Evolutionary conservation across 1,284 basidiomycete species (phyloP), one percentile per base, ranked within the genome.

Genomic region (Melampsora larici-populina): DNA sequence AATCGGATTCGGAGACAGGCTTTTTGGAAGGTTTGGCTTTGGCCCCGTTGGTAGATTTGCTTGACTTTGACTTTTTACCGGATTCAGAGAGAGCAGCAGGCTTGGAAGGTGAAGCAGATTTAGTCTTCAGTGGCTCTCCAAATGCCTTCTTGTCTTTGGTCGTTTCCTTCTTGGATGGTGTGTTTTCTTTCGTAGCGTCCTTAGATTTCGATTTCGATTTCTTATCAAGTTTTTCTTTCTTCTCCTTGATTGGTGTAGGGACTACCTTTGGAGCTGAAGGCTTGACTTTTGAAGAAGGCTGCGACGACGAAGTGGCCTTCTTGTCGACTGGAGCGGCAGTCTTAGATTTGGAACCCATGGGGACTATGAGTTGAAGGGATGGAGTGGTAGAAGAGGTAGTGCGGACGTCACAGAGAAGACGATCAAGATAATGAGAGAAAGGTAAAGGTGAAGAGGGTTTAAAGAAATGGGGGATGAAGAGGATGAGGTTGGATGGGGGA

Each of bases 301-400:
- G 64, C 2, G 65, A 68, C n/a, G 73, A 76, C 46, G 73, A 76
- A 36, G 66, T 76, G 21, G 64, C 49, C 65, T 76, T 76, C 58
- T 68, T 68, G 15, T 60, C 21, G n/a, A n/a, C 55, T 3, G n/a
- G 15, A 24, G 21, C 51, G 51, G 51, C 55, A 29, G 13, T 24
- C 17, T 60, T 60, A 24, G 55, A 24, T 60, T 60, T 60, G 18
- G 55, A 60, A 60, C 55, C 55, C 55, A 60, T 60, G 8, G 8
- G 26, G 29, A 60, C 29, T 24, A 60, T 26, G 55, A n/a, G 55
- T 13, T 60, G 29, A 24, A 29, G 55, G 55, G 21, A 60, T 24
- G 29, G n/a, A 60, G 24, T 18, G 55, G n/a, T 24, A 60, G 55
- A 60, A 29, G 55, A n/a, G 11, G 6, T 26, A n/a, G 18, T 60